Conservation (phyloP, 2,329 filamentous ascomycete species). For the Fusarium coffeatum region DNA sequence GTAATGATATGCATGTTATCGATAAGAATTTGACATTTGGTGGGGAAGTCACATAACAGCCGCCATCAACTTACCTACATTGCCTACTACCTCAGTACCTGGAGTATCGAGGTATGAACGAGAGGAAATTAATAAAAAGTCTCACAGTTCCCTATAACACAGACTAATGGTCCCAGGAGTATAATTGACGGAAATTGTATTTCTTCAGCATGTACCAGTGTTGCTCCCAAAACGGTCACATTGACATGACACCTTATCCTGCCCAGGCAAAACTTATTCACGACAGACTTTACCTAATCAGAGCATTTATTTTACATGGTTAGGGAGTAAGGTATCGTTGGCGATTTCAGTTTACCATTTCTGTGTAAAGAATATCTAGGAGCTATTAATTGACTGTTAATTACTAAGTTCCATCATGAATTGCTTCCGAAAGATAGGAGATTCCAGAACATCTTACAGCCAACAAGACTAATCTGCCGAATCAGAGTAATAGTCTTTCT, state of each 20-base stretch:
- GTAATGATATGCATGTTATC: slow-evolving; percentile 28
- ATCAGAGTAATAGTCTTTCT: background rate
- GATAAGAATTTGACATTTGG: slow-evolving; percentile 28
- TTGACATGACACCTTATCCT: background rate
- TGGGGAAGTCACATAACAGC: slow-evolving; percentile 9
- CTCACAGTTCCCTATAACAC: background rate
- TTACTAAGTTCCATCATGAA: background rate
- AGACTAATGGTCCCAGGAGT: background rate
- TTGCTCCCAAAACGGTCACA: background rate
- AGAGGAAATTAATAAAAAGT: background rate
- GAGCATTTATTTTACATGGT: background rate
- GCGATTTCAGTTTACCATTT: background rate
- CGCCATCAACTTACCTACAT: background rate
- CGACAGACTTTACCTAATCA: background rate
- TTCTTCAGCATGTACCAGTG: background rate
- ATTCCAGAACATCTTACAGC: background rate
- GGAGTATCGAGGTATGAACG: background rate
- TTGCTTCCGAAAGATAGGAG: background rate
- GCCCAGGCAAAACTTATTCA: background rate
- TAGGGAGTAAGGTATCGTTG: background rate
- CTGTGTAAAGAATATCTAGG: background rate
- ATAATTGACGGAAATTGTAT: background rate
- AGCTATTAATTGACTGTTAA: background rate
- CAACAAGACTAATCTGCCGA: background rate
- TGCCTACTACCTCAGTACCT: background rate